Base-by-base conservation (phyloP, 768 basidiomycete genomes). In the Boletellus ananiceps region DNA sequence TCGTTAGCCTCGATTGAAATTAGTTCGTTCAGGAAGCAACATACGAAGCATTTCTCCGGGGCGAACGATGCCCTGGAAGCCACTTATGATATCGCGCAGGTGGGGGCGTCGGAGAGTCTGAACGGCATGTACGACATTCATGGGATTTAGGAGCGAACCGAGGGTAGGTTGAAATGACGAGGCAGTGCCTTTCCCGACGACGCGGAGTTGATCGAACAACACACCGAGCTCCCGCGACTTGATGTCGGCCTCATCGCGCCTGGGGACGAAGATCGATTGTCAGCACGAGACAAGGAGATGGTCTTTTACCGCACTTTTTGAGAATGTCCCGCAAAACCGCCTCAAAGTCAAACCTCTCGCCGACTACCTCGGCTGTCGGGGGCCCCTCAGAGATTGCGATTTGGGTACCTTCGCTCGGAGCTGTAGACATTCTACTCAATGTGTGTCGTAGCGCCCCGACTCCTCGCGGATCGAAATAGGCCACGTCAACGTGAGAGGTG, bases 11-110 rank as follows among this genome's bases (percentile, higher is more conserved):
- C 13, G 29, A 7, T 7, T 9, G 4, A 19, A 1, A 15, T 16
- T 16, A 0, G 1, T 43, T 21, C 41, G 25, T 23, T 29, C 40
- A 3, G 44, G 8, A 2, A 36, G 5, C 11, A 12, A 79, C 86
- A 55, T 58, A 83, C 89, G 72, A 5, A 82, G 73, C 83, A 85
- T 85, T 55, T 85, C 82, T 25, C 84, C 83, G 0, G 82, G 81
- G 15, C 72, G 70, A 27, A 84, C 67, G 12, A 77, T 70, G 35
- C 83, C 83, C 34, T 78, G 75, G 60, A 81, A 82, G 4, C 75
- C 76, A 23, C 57, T 55, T 1, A 84, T 61, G 31, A 85, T 78
- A 40, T 70, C 78, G 18, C 82, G 76, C 2, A 84, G 63, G 9
- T 80, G 78, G 1, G 88, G 85, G 43, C 87, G 81, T 27, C 80